A percentile compares a stretch with the other conserved stretches of the same genome.
Evolutionary conservation across 2,329 filamentous ascomycete genomes (phyloP).

Genomic region (Verticillium nonalfalfae): DNA sequence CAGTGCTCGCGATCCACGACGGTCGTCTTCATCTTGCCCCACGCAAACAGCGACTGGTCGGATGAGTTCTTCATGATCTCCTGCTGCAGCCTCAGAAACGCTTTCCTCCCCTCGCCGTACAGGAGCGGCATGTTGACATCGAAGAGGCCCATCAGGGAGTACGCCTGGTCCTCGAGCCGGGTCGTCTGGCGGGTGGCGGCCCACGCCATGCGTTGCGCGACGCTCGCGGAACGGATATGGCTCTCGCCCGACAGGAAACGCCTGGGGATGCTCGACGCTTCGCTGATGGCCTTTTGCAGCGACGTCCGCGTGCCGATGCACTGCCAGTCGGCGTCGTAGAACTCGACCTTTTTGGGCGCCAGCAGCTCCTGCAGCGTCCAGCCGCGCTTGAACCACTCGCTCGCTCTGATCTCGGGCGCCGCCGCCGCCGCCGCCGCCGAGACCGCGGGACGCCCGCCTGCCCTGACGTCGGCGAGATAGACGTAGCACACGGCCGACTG

Average conservation of each 20-base stretch:
- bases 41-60: constrained; percentile 17
- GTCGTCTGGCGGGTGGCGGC: constrained; percentile 17
- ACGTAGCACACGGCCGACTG: constrained; percentile 12
- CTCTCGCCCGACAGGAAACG: background rate
- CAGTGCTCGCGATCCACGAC: too few species aligned
- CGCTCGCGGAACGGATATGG: background rate
- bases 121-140: constrained; percentile 22
- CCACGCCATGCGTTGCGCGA: constrained; percentile 23
- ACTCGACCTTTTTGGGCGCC: constrained; percentile 13
- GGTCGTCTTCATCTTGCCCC: constrained; percentile 2
- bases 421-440: background rate
- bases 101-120: constrained; percentile 19
- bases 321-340: constrained; percentile 14
- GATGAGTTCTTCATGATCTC: constrained; percentile 13
- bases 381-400: background rate
- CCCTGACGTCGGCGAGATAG: constrained; percentile 10
- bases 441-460: background rate
- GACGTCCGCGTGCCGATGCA: constrained; percentile 11
- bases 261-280: background rate
- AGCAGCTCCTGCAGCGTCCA: constrained; percentile 10
- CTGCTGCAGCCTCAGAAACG: constrained; percentile 15
- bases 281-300: constrained; percentile 1
- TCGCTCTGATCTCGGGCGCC: background rate
- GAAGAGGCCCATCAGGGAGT: constrained; percentile 24
- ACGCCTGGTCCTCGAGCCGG: constrained; percentile 20